These are phyloP conservation scores for Scheffersomyces ergatensis DNA, from an alignment of 805 yeast species.

Conservation along the genomic window DNA sequence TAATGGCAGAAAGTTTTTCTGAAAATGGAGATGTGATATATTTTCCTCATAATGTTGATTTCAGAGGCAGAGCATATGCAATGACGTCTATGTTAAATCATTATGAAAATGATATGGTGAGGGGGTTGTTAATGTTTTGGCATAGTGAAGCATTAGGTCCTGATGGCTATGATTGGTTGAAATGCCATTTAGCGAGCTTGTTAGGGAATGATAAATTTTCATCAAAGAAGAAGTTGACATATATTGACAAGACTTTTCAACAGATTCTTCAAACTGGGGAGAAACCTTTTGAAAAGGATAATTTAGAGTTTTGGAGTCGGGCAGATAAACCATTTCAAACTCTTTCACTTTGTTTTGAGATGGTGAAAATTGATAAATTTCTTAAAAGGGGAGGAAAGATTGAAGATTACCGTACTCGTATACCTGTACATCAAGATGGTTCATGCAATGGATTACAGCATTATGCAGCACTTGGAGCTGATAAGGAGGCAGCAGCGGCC, in stretches of 20 bases:
- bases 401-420: slow-evolving; percentile 21
- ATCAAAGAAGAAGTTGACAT: slow-evolving; percentile 21
- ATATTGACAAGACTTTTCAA: slow-evolving; percentile 19
- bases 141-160: slow-evolving; percentile 31
- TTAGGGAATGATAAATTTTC: slow-evolving; percentile 28
- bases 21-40: slow-evolving; percentile 33
- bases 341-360: slow-evolving; percentile 32
- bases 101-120: slow-evolving; percentile 31
- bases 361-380: slow-evolving; percentile 15
- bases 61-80: slow-evolving; percentile 42
- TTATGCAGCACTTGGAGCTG: slow-evolving; percentile 42
- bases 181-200: slow-evolving; percentile 36
- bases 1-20: slow-evolving; percentile 23
- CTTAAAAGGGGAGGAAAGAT: slow-evolving; percentile 14
- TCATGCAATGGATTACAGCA: slow-evolving; percentile 47
- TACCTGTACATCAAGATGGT: slow-evolving; percentile 44
- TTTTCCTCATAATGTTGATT: slow-evolving; percentile 38
- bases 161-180: slow-evolving; percentile 34
- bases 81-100: slow-evolving; percentile 32
- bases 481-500: slow-evolving; percentile 33
- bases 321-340: slow-evolving; percentile 42
- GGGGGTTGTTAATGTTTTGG: slow-evolving; percentile 39
- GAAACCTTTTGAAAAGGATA: slow-evolving; percentile 19
- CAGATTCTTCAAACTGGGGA: slow-evolving; percentile 24
- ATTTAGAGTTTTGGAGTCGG: slow-evolving; percentile 30